These are phyloP conservation scores for Primulina huaijiensis DNA, from an alignment of 257 asterid species.

Conservation along the genomic window DNA sequence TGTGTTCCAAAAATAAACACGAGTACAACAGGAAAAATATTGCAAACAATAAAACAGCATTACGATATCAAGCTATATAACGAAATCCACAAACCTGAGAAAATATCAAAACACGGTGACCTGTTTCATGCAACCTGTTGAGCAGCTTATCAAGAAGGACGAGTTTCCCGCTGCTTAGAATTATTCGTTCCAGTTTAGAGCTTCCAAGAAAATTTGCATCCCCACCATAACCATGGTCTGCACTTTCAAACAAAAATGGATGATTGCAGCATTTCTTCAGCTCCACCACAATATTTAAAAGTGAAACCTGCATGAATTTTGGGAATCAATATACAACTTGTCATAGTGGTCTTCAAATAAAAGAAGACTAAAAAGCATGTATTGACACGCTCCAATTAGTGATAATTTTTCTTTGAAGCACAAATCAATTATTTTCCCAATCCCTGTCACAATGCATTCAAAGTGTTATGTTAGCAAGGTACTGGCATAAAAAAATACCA, in stretches of 20 bases:
- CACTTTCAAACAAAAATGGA: slow-evolving; percentile 97
- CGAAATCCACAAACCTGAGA: slow-evolving; percentile 69
- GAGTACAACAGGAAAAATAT: slow-evolving; percentile 14
- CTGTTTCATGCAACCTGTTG: slow-evolving; percentile 77
- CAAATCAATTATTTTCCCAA: slow-evolving; percentile 13
- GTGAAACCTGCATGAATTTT: slow-evolving; percentile 78
- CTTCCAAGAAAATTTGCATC: slow-evolving; percentile 77
- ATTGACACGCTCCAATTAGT: slow-evolving; percentile 13
- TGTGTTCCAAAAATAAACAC: slow-evolving; percentile 3
- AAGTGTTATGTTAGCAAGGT: slow-evolving; percentile 4
- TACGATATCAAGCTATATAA: slow-evolving; percentile 5
- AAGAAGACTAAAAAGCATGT: slow-evolving; percentile 8
- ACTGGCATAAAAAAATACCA: slow-evolving; percentile 14
- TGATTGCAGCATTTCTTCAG: slow-evolving; percentile 99
- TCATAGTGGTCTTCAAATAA: slow-evolving; percentile 11
- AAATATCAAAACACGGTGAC: slow-evolving; percentile 94
- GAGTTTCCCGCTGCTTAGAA: slow-evolving; percentile 95
- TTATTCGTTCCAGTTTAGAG: slow-evolving; percentile 78
- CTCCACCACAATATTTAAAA: slow-evolving; percentile 96
- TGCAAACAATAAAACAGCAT: slow-evolving; percentile 11
- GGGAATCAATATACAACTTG: slow-evolving; percentile 11
- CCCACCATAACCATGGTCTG: slow-evolving; percentile 99
- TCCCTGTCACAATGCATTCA: not conserved
- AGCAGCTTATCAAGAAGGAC: slow-evolving; percentile 92
- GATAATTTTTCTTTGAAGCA: not conserved